Evolutionary conservation across 352 stramenopile genomes (phyloP).

Genomic region (Pythium apleroticum): DNA sequence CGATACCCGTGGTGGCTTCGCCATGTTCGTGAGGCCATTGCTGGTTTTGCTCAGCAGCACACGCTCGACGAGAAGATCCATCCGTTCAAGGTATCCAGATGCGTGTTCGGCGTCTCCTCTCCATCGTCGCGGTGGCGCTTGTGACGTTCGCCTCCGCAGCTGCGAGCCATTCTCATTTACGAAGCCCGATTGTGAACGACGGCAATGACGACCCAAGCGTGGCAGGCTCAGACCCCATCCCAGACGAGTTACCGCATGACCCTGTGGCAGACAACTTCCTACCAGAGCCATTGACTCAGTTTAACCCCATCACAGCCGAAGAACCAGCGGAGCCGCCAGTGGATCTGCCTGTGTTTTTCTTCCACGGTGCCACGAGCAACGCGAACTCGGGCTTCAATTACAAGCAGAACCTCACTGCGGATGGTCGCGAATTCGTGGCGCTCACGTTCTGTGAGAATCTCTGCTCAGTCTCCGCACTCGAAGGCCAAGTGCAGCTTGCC

Average conservation of each 20-base stretch:
- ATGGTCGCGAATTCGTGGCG: constrained; percentile 33
- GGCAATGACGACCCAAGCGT: background rate
- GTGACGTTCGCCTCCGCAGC: background rate
- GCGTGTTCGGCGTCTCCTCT: background rate
- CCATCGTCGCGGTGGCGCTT: background rate
- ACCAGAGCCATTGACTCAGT: background rate
- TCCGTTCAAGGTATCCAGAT: no score
- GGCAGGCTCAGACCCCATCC: background rate
- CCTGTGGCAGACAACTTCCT: background rate
- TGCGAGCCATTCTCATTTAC: background rate
- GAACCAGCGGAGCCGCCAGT: background rate
- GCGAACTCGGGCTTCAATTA: constrained; percentile 32
- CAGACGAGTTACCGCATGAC: background rate
- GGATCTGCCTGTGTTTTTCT: constrained; percentile 45
- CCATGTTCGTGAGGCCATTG: no score
- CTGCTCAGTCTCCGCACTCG: constrained; percentile 34
- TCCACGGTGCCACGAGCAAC: constrained; percentile 42
- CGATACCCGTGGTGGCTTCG: no score
- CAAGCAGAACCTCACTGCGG: constrained; percentile 34
- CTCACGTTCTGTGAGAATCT: constrained; percentile 39
- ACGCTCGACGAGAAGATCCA: no score
- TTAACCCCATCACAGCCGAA: background rate
- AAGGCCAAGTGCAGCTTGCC: constrained; percentile 50
- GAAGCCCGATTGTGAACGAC: background rate
- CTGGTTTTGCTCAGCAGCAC: no score